Base-by-base conservation (phyloP, 306 rosid species). In the Medicago lupulina region DNA sequence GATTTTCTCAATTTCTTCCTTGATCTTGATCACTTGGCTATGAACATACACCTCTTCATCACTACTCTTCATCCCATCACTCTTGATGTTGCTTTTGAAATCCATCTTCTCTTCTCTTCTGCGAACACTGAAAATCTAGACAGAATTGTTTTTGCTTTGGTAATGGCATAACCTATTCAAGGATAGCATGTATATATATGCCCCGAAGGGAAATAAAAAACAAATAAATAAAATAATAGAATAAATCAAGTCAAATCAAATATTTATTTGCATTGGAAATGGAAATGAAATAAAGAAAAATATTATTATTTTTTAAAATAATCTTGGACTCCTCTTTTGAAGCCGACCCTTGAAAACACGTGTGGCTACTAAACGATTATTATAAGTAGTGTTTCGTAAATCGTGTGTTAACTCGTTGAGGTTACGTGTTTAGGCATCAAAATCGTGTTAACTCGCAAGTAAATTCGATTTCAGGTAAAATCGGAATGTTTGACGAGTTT, bases 21-120 rank as follows among this genome's bases (percentile, higher is more conserved):
- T 93, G n/a, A 93, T 87, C 77, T 89, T 93, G n/a, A 85, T 82
- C 7, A 93, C 93, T 77, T 91, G 98, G 81, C 78, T 91, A 40
- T 93, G 98, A 83, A 93, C 76, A 53, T 23, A 6, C 1, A 6
- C 75, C 4, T 77, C 84, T 47, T 76, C 79, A n/a, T 58, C 81
- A 1, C 8, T 70, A 36, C 8, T 44, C 39, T 47, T 28, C 31
- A 10, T 50, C 38, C 10, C 5, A 10, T 67, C 41, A 19, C 17
- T 16, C 11, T 3, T 21, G 55, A 69, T 2, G 18, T 23, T 47
- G 8, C 1, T 40, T 11, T 16, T 53, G 65, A 1, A 19, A 0
- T 51, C 83, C 83, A 81, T 74, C 73, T 49, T 40, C 58, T 46
- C 28, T 14, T 54, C 13, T 21, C 12, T 16, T 12, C 2, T 23